phyloP scores from a whole-genome alignment of 176 grass and related monocot species.

The Chrysopogon serrulatus region DNA sequence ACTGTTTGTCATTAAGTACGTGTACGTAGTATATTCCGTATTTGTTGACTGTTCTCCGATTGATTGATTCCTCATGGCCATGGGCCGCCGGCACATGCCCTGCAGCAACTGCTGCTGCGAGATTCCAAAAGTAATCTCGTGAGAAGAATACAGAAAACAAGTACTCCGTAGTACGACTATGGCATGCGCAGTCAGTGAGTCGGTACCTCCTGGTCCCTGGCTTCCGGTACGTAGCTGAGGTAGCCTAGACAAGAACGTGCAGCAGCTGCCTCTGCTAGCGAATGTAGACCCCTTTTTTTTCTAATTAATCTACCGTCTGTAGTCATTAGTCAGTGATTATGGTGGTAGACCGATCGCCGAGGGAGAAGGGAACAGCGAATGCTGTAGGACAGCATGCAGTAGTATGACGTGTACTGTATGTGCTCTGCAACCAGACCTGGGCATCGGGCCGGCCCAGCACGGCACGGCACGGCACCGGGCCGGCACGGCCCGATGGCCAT shows the following conservation, averaged over 20 bases:
- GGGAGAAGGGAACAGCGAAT: neutral
- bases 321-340: neutral
- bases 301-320: too few species aligned
- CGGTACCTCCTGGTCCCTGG: neutral
- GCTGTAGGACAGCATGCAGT: neutral
- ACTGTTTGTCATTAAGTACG: neutral
- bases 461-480: too few species aligned
- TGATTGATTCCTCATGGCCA: neutral
- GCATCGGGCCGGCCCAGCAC: too few species aligned
- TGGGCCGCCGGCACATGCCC: neutral
- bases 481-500: too few species aligned
- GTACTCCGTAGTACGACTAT: neutral
- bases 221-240: neutral
- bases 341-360: neutral
- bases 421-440: neutral
- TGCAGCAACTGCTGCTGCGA: neutral
- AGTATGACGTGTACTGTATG: neutral
- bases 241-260: constrained; percentile 3
- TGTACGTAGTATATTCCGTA: neutral
- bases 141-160: neutral
- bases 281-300: neutral
- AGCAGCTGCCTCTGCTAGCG: neutral
- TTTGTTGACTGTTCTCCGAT: neutral
- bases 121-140: neutral
- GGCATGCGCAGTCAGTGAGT: neutral